Base-by-base conservation (phyloP, 768 basidiomycete species). In the Tulasnella sp. region DNA sequence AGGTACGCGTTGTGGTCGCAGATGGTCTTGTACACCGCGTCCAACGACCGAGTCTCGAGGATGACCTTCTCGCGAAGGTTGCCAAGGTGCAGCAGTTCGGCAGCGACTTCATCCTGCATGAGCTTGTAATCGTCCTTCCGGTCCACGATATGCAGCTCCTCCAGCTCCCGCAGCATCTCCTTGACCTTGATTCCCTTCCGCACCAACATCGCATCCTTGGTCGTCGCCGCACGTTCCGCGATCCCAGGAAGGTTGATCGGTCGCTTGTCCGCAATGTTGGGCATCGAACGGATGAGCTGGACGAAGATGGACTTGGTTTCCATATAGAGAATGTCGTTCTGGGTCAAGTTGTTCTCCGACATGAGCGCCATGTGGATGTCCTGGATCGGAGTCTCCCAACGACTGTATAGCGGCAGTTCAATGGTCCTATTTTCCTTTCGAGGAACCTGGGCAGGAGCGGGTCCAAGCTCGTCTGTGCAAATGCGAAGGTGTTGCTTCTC, bases 251-350 rank as follows among this genome's bases (percentile, higher is more conserved):
- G 91, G 85, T 98, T 92, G 85, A 98, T 94, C 0, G 98, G 98
- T 41, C 92, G 91, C 85, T 93, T 94, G 77, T 96, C 95, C 7
- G 92, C 90, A 0, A 92, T 89, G 74, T 93, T 90, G 1, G 97
- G 97, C 79, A 99, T 91, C 44, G 97, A 99, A 83, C 98, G 96
- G 80, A 99, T 92, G 77, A 99, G 91, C 85, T 98, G 96, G 44
- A 99, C 98, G 83, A 99, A 96, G 85, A 99, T 99, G 9, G 97
- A 98, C 88, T 99, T 99, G 80, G 98, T 95, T 86, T 99, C 98
- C 96, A 99, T 98, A 88, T 99, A 99, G 42, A 99, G 91, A 92
- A 99, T 97, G 87, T 99, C 98, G 85, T 94, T 94, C 72, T 96
- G 96, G 34, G 98, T 98, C 41, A 99, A 94, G 37, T 96, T 95